These are phyloP conservation scores for Macrolepiota fuliginosa DNA, from an alignment of 768 basidiomycete species.

Conservation along the genomic window DNA sequence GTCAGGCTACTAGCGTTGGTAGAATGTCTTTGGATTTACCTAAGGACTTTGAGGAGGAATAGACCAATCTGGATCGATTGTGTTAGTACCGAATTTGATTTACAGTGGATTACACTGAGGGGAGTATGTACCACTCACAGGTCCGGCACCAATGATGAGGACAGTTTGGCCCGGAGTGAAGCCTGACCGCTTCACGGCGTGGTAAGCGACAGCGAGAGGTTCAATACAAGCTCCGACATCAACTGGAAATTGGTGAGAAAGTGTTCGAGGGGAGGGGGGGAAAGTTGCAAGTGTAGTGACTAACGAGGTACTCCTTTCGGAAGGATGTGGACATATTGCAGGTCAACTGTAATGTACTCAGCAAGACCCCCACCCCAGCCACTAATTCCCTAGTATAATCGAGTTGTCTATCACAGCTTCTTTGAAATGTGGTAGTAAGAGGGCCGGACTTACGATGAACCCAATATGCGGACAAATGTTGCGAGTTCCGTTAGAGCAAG, in stretches of 20 bases:
- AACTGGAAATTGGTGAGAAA: constrained; percentile 24
- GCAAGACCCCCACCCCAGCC: constrained; percentile 44
- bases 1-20: neutral
- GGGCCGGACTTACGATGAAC: constrained; percentile 30
- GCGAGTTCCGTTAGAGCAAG: constrained; percentile 30
- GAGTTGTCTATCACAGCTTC: neutral
- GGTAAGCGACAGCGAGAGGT: constrained; percentile 45
- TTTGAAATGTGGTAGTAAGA: neutral
- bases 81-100: neutral
- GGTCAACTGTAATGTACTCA: constrained; percentile 37
- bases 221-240: constrained; percentile 49
- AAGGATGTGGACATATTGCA: constrained; percentile 33
- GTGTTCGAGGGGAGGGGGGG: neutral
- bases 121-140: constrained; percentile 27
- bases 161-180: constrained; percentile 36
- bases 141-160: constrained; percentile 45
- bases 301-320: constrained; percentile 36
- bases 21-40: constrained; percentile 14
- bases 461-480: constrained; percentile 33
- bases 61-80: constrained; percentile 30
- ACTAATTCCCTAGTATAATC: constrained; percentile 30
- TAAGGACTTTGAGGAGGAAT: constrained; percentile 37
- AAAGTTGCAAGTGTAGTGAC: neutral
- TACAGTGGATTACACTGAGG: neutral
- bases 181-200: constrained; percentile 39